Evolutionary conservation across 2,329 filamentous ascomycete species (phyloP).

Genomic region (Dactylellina haptotyla): DNA sequence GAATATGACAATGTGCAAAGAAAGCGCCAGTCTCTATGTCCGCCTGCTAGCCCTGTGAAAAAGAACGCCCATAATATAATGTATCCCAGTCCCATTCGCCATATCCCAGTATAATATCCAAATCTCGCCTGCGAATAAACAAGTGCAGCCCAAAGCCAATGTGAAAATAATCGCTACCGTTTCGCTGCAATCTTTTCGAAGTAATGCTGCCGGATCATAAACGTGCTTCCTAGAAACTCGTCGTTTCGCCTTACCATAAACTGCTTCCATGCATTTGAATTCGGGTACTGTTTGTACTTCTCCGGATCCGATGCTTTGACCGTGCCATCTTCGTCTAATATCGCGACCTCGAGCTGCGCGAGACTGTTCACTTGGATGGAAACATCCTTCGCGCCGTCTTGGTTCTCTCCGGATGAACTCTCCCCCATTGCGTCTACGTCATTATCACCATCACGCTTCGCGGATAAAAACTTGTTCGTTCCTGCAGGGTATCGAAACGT

Average conservation of each 20-base stretch:
- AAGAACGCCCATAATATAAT: no score
- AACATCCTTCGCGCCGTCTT: slow-evolving; percentile 10
- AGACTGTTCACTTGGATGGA: slow-evolving; percentile 37
- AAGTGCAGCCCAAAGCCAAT: no score
- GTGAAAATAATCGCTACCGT: neutral
- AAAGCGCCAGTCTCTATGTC: no score
- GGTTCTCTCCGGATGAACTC: neutral
- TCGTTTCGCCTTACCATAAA: slow-evolving; percentile 47
- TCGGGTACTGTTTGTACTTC: slow-evolving; percentile 50
- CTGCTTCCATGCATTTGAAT: slow-evolving; percentile 44
- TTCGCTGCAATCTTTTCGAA: slow-evolving; percentile 43
- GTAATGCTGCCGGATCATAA: slow-evolving; percentile 41
- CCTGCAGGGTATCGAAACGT: slow-evolving; percentile 29
- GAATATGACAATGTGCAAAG: no score
- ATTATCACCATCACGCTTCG: neutral
- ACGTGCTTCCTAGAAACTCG: slow-evolving; percentile 47
- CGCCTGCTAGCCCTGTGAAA: no score
- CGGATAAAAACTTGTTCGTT: slow-evolving; percentile 30
- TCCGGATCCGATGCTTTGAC: slow-evolving; percentile 41
- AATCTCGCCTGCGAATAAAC: no score
- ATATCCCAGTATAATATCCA: neutral
- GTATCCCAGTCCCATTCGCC: no score
- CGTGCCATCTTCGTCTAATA: slow-evolving; percentile 49
- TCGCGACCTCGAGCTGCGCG: slow-evolving; percentile 39
- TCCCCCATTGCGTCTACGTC: slow-evolving; percentile 8